These are phyloP conservation scores for Xerocomus spinulosus DNA, from an alignment of 768 basidiomycete genomes.

Conservation along the genomic window DNA sequence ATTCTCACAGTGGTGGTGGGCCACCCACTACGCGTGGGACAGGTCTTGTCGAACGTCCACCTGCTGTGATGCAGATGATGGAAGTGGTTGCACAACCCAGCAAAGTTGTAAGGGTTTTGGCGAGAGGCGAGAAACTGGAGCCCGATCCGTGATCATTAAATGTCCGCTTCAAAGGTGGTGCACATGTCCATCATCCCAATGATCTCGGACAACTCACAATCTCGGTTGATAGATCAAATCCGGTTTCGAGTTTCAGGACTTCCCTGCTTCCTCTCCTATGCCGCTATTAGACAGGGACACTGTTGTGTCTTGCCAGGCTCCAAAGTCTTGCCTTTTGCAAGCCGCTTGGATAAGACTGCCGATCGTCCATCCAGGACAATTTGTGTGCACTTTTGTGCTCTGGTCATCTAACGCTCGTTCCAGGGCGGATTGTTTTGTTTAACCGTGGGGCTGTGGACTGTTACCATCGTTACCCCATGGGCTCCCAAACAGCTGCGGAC, in stretches of 20 bases:
- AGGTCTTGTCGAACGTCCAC: constrained; percentile 69
- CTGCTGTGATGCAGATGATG: constrained; percentile 81
- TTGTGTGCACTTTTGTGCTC: constrained; percentile 23
- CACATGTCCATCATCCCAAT: not conserved
- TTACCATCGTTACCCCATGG: constrained; percentile 10
- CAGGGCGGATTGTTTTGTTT: constrained; percentile 22
- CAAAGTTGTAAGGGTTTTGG: constrained; percentile 73
- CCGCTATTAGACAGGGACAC: constrained; percentile 18
- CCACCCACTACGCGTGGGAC: constrained; percentile 23
- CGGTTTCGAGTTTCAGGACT: constrained; percentile 17
- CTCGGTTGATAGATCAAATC: constrained; percentile 5
- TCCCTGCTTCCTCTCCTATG: constrained; percentile 16
- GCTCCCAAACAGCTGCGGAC: constrained; percentile 19
- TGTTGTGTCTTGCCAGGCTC: constrained; percentile 22
- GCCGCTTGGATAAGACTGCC: constrained; percentile 15
- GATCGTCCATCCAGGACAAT: constrained; percentile 22
- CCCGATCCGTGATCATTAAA: constrained; percentile 31
- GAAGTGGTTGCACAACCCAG: constrained; percentile 68
- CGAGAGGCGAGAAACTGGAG: constrained; percentile 82
- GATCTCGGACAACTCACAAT: not conserved
- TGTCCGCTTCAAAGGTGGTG: constrained; percentile 10
- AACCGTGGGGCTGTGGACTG: constrained; percentile 13
- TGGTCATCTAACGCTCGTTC: constrained; percentile 14
- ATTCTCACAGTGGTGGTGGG: constrained; percentile 19
- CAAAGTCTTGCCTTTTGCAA: constrained; percentile 19